Evolutionary conservation across 1,139 yeast species (phyloP), one percentile per base, ranked within the genome.

Genomic region (Debaryomyces psychrophilus): DNA sequence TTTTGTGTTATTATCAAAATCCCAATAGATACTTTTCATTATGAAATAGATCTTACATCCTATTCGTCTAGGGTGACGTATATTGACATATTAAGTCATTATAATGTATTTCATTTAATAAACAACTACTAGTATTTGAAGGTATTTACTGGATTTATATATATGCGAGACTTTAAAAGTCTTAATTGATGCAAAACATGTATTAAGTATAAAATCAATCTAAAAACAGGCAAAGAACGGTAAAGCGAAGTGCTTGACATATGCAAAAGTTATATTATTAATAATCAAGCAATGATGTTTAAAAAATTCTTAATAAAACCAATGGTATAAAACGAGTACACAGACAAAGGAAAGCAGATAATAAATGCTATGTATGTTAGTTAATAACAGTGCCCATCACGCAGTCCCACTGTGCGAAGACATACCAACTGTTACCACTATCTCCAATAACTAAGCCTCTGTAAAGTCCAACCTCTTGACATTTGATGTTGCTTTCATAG

Each of bases 341-440:
- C 11, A 9, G 38, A 35, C 11, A 25, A 26, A 25, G 28, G 31
- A 25, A 7, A 11, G 15, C 9, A 8, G 18, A 37, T 15, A 37
- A 15, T 18, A 18, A 18, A 37, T 38, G 35, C 34, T 33, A 25
- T 11, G 38, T n/a, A 12, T 12, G 15, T 23, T 44, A 51, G 29
- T 50, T 49, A 23, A 50, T 55, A 22, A 61, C 58, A 11, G 55
- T 45, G 0, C 67, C 67, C 18, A 61, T 60, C 1, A 62, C 61
- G 62, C 95, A 87, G 38, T 76, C 76, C 99, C 99, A 93, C 65
- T 90, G 96, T 8, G 96, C 92, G 67, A 89, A 90, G 5, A 88
- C 90, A 58, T 90, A 87, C 92, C 96, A 89, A 46, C 93, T 85
- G 50, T 79, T 78, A 3, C 90, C 90, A 42, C 85, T 79, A 56